These are phyloP conservation scores for Salix arbutifolia DNA, from an alignment of 345 rosid genomes.

Conservation along the genomic window DNA sequence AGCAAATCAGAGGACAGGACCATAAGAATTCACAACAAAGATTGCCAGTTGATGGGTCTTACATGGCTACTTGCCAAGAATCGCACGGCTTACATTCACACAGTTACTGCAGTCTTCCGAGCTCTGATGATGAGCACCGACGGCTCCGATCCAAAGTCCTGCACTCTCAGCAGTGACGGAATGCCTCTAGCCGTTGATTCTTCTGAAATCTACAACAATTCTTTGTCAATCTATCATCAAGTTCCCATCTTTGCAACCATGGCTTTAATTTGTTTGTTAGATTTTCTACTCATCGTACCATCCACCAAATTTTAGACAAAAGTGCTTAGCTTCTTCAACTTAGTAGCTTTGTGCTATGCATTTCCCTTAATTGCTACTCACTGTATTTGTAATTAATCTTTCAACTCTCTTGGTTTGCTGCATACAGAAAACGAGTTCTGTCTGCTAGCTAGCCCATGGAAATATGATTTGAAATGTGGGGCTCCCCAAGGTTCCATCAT, in stretches of 20 bases:
- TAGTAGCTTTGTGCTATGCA: slow-evolving; percentile 3
- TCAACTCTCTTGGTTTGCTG: not conserved
- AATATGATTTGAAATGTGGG: slow-evolving; percentile 3
- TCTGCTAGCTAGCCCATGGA: not conserved
- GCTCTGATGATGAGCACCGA: slow-evolving; percentile 62
- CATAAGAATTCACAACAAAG: slow-evolving; percentile 74
- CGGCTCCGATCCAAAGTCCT: slow-evolving; percentile 52
- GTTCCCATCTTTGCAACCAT: not conserved
- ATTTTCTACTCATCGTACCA: slow-evolving; percentile 15
- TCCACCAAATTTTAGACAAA: slow-evolving; percentile 15
- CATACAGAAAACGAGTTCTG: not conserved
- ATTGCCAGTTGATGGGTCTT: slow-evolving; percentile 90
- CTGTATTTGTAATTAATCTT: not conserved
- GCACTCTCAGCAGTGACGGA: slow-evolving; percentile 73
- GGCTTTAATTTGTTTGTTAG: slow-evolving; percentile 14
- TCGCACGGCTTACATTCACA: slow-evolving; percentile 68
- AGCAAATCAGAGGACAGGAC: slow-evolving; percentile 66
- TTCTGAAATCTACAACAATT: slow-evolving; percentile 43
- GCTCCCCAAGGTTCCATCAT: not conserved
- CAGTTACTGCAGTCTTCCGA: slow-evolving; percentile 72
- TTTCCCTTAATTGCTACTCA: not conserved
- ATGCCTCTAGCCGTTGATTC: slow-evolving; percentile 92
- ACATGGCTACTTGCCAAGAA: slow-evolving; percentile 92
- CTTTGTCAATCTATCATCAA: slow-evolving; percentile 22
- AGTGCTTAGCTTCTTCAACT: not conserved